Base-by-base conservation (phyloP, 495 filamentous ascomycete species). In the Cercophora samala region DNA sequence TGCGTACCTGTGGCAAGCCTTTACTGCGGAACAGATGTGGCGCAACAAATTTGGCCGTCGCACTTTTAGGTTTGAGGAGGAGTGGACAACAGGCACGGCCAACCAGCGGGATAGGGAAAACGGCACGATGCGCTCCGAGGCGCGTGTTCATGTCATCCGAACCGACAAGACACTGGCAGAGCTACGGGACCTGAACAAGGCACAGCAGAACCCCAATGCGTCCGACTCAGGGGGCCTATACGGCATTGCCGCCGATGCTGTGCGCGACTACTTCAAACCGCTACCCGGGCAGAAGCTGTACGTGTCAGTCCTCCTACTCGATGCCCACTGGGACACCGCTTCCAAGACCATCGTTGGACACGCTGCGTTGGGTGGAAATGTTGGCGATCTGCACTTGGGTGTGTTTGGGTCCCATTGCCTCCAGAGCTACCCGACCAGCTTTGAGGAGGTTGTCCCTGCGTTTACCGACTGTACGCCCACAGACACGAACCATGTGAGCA, bases 1-100 rank as follows among this genome's bases (percentile, higher is more conserved):
- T 23, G 93, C 92, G 19, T 96, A 97, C 74, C 83, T 97, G 2
- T 97, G 93, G 93, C 93, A 97, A 75, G 92, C 93, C 8, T 97
- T 95, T 73, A 97, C 93, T 0, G 91, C 90, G 15, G 93, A 97
- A 73, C 93, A 97, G 74, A 97, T 97, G 93, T 89, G 86, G 76
- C 90, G 92, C 66, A 90, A 94, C 76, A 89, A 87, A 58, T 85
- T 97, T 63, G 92, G 92, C 3, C 85, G 93, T 25, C 86, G 93
- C 23, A 90, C 87, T 58, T 97, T 97, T 74, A 83, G 93, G 54
- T 91, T 94, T 69, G 93, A 97, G 64, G 93, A 97, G 75, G 91
- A 94, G 70, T 97, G 93, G 93, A 90, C 92, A 64, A 86, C 86
- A 0, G 92, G 92, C 18, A 90, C 88, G 17, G 81, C 91, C 59